These are phyloP conservation scores for Chytridiales sp. DNA, from an alignment of 371 early-diverging fungal species.

Conservation along the genomic window DNA sequence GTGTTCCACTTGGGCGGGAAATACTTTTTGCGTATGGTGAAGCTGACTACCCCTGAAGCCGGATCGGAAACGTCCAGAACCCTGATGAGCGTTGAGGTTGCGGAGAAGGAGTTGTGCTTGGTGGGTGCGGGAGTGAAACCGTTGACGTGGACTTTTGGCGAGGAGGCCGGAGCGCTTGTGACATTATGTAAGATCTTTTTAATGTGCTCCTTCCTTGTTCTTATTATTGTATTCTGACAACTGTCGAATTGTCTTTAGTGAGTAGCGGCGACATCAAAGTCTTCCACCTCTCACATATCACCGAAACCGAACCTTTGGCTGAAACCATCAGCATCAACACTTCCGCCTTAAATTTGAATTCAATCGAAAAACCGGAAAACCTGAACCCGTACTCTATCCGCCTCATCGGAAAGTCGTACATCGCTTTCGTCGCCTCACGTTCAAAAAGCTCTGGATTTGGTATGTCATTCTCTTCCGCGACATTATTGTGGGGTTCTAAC, in stretches of 20 bases:
- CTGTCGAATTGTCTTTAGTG: not conserved
- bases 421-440: conserved; percentile 19
- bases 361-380: not conserved
- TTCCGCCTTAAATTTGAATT: not conserved
- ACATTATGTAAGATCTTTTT: conserved; percentile 9
- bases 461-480: not conserved
- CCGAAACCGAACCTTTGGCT: too few species aligned
- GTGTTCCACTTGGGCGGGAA: not conserved
- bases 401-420: conserved; percentile 13
- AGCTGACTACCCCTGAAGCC: too few species aligned
- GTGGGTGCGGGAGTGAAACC: not conserved
- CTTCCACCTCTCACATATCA: not conserved
- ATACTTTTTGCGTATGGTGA: not conserved
- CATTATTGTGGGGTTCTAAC: not conserved
- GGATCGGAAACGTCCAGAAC: too few species aligned
- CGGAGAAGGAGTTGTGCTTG: not conserved
- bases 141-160: not conserved
- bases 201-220: not conserved
- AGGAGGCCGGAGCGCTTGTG: conserved; percentile 3
- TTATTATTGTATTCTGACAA: not conserved
- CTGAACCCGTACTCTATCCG: conserved; percentile 7
- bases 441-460: conserved; percentile 2
- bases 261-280: conserved; percentile 5
- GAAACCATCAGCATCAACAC: not conserved
- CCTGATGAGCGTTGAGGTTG: not conserved